phyloP scores from a whole-genome alignment of 441 rosid species.

The Theobroma grandiflorum region DNA sequence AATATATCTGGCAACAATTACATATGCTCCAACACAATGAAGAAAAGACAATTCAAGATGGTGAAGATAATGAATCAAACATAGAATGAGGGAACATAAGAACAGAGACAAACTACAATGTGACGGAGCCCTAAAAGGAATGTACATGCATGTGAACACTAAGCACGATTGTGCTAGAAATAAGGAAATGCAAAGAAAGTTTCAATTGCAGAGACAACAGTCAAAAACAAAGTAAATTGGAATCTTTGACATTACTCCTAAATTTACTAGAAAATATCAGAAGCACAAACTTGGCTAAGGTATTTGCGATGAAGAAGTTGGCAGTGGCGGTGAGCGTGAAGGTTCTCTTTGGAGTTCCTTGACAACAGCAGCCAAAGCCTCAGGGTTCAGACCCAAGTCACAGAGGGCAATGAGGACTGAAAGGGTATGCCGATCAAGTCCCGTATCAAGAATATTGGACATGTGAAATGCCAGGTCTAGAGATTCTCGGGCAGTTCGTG shows the following conservation, averaged over 20 bases:
- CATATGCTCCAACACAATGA: background rate
- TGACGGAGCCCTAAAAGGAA: background rate
- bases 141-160: background rate
- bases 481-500: slow-evolving; percentile 63
- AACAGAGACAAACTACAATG: background rate
- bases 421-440: slow-evolving; percentile 71
- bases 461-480: slow-evolving; percentile 72
- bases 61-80: slow-evolving; percentile 11
- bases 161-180: background rate
- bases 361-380: slow-evolving; percentile 65
- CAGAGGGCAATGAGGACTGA: slow-evolving; percentile 68
- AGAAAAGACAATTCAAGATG: background rate
- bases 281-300: slow-evolving; percentile 9
- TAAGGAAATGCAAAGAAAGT: background rate
- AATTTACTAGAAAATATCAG: background rate
- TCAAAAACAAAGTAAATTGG: background rate
- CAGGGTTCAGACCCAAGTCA: slow-evolving; percentile 72
- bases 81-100: background rate
- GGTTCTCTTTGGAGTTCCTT: slow-evolving; percentile 59
- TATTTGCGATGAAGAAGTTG: slow-evolving; percentile 7
- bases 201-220: background rate
- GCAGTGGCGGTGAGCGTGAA: background rate
- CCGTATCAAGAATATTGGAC: slow-evolving; percentile 68
- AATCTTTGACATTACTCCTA: background rate
- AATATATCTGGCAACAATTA: background rate